These are phyloP conservation scores for Platismatia glauca DNA, from an alignment of 495 filamentous ascomycete genomes.

Conservation along the genomic window DNA sequence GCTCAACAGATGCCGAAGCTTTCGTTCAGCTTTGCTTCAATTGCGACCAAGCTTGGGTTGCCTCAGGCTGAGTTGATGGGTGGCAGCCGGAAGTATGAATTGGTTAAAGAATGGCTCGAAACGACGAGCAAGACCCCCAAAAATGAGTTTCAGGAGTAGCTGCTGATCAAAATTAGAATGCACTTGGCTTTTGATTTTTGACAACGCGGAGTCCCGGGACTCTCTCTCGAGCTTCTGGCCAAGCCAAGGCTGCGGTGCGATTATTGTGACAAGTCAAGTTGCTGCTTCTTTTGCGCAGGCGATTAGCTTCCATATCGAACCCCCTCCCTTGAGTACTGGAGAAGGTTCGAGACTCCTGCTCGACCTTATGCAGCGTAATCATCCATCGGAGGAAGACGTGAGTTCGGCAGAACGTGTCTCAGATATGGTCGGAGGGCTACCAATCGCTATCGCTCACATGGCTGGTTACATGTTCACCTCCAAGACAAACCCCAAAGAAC, in stretches of 20 bases:
- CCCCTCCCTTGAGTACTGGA: neutral
- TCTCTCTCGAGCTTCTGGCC: neutral
- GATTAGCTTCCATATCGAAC: neutral
- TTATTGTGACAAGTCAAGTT: conserved; percentile 2
- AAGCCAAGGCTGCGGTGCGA: neutral
- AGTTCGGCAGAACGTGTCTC: neutral
- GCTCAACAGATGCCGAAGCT: neutral
- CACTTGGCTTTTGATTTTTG: neutral
- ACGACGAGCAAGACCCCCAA: neutral
- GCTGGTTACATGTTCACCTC: neutral
- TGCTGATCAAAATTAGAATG: neutral
- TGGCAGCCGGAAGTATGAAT: neutral
- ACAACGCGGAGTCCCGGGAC: conserved; percentile 5
- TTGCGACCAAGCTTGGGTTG: neutral
- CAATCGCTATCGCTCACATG: conserved; percentile 3
- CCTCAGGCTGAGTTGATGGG: neutral
- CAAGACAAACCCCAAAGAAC: neutral
- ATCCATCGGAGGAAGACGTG: neutral
- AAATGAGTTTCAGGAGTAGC: neutral
- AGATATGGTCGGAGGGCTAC: conserved; percentile 1
- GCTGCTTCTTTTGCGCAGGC: neutral
- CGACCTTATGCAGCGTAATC: neutral
- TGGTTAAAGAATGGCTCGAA: neutral
- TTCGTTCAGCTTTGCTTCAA: neutral
- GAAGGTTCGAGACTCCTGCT: neutral